A percentile compares a stretch with the other conserved stretches of the same genome.
Conservation (phyloP, 2,329 filamentous ascomycete genomes). For the Fusarium sarcochroum region DNA sequence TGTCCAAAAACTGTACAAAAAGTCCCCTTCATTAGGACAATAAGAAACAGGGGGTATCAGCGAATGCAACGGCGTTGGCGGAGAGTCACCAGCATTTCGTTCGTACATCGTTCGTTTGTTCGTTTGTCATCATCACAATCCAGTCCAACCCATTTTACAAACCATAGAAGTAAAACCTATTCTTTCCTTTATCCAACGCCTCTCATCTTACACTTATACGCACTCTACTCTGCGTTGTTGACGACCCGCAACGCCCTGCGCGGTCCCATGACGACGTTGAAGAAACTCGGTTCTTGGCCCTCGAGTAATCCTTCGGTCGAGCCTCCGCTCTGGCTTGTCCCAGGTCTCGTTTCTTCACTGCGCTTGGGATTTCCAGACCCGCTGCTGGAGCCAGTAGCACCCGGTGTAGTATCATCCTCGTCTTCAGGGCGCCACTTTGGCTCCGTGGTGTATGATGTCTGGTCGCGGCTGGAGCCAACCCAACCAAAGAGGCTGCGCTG, state of each 20-base stretch:
- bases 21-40: background rate
- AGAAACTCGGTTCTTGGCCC: constrained; percentile 78
- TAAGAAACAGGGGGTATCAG: constrained; percentile 42
- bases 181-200: constrained; percentile 10
- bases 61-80: constrained; percentile 33
- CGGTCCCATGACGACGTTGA: constrained; percentile 77
- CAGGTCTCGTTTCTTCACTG: constrained; percentile 48
- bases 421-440: constrained; percentile 51
- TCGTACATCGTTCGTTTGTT: constrained; percentile 34
- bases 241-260: constrained; percentile 78
- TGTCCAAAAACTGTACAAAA: constrained; percentile 5
- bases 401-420: constrained; percentile 43
- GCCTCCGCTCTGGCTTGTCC: constrained; percentile 56
- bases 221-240: constrained; percentile 62
- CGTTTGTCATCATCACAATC: constrained; percentile 27
- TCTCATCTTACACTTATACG: background rate
- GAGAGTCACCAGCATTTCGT: constrained; percentile 10
- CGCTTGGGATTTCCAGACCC: constrained; percentile 40
- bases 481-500: constrained; percentile 51
- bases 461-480: constrained; percentile 49
- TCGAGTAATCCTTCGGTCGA: constrained; percentile 65
- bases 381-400: constrained; percentile 43
- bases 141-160: constrained; percentile 2
- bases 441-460: constrained; percentile 41
- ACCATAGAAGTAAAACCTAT: constrained; percentile 3